Evolutionary conservation across 192 early-diverging fungal genomes (phyloP).

Genomic region (Backusella liffmaniae): DNA sequence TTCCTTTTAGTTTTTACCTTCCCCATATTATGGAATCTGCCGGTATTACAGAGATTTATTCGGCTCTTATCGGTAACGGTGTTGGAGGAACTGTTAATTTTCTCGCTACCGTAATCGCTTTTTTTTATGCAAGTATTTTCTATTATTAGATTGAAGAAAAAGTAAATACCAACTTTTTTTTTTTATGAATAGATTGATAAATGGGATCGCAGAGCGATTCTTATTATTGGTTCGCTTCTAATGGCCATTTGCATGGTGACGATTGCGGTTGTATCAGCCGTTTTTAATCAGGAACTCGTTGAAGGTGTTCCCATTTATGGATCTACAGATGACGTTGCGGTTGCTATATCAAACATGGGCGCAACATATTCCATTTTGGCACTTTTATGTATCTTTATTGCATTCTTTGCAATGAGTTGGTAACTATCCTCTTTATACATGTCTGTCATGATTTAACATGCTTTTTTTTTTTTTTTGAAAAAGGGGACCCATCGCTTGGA

Average conservation of each 20-base stretch:
- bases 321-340: slow-evolving; percentile 26
- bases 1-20: not conserved
- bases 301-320: slow-evolving; percentile 39
- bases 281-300: slow-evolving; percentile 28
- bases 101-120: slow-evolving; percentile 69
- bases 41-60: not conserved
- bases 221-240: slow-evolving; percentile 58
- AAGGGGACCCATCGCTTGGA: slow-evolving; percentile 80
- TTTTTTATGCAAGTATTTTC: slow-evolving; percentile 44
- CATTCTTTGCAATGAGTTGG: slow-evolving; percentile 68
- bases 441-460: not conserved
- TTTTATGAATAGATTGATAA: slow-evolving; percentile 51
- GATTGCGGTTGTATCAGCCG: slow-evolving; percentile 35
- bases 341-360: not conserved
- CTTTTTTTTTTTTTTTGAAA: not conserved
- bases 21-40: not conserved
- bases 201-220: slow-evolving; percentile 63
- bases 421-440: not conserved
- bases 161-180: no score
- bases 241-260: slow-evolving; percentile 18
- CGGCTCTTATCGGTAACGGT: slow-evolving; percentile 51
- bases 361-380: slow-evolving; percentile 48
- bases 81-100: slow-evolving; percentile 75
- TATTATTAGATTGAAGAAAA: not conserved
- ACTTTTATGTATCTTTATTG: slow-evolving; percentile 65